Evolutionary conservation across 2,329 filamentous ascomycete species (phyloP).

Genomic region (Exophiala calicioides): DNA sequence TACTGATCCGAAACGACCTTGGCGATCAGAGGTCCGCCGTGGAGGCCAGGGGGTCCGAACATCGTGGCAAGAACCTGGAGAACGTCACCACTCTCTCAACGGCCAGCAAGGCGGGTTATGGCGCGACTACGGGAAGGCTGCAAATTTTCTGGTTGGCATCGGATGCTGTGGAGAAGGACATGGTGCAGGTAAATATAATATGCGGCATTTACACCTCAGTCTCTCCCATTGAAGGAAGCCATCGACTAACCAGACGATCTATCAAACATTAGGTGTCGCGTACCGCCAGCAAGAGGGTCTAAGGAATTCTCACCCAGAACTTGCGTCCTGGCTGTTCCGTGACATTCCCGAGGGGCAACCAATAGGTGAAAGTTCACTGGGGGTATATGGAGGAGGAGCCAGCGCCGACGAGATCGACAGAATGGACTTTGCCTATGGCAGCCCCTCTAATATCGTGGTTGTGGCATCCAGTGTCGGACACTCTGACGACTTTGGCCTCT

Average conservation of each 20-base stretch:
- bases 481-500: slow-evolving; percentile 28
- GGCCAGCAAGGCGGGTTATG: slow-evolving; percentile 39
- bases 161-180: slow-evolving; percentile 37
- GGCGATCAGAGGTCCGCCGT: slow-evolving; percentile 39
- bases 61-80: slow-evolving; percentile 34
- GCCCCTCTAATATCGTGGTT: slow-evolving; percentile 35
- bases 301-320: slow-evolving; percentile 15
- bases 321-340: slow-evolving; percentile 28
- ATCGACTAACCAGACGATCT: too few relatives aligned
- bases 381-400: slow-evolving; percentile 32
- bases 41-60: slow-evolving; percentile 39
- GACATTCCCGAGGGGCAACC: slow-evolving; percentile 27
- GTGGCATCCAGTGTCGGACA: slow-evolving; percentile 30
- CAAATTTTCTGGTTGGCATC: slow-evolving; percentile 38
- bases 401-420: slow-evolving; percentile 42
- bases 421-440: slow-evolving; percentile 36
- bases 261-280: slow-evolving; percentile 2
- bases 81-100: slow-evolving; percentile 35
- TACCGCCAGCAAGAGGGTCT: slow-evolving; percentile 30
- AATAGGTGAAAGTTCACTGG: slow-evolving; percentile 34
- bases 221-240: too few relatives aligned
- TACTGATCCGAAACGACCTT: slow-evolving; percentile 27
- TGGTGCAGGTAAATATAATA: slow-evolving; percentile 30
- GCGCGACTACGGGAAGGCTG: slow-evolving; percentile 35
- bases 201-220: neutral